phyloP scores from a whole-genome alignment of 2,329 filamentous ascomycete genomes.

The Hypoxylon sp. region DNA sequence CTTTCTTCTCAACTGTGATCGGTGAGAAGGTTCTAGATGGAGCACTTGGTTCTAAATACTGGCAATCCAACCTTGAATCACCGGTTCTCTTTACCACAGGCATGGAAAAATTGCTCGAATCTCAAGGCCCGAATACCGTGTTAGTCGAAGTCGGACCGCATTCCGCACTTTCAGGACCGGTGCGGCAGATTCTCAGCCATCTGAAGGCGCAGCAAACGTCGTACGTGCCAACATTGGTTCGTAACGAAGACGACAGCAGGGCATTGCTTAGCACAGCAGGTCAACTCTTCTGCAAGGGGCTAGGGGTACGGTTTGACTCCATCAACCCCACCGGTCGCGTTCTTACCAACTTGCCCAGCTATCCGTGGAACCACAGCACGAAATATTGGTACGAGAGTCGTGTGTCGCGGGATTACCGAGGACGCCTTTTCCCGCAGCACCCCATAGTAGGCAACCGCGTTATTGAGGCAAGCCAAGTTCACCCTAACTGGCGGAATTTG shows the following conservation, averaged over 20 bases:
- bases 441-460: not conserved
- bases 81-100: not conserved
- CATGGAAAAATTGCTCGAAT: not conserved
- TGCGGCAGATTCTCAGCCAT: not conserved
- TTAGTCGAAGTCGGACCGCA: not conserved
- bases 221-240: not conserved
- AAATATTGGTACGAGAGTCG: constrained; percentile 46
- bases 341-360: constrained; percentile 48
- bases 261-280: not conserved
- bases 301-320: not conserved
- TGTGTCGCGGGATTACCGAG: constrained; percentile 45
- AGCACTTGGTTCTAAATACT: not conserved
- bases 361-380: constrained; percentile 46
- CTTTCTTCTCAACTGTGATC: not conserved
- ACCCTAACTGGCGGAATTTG: constrained; percentile 26
- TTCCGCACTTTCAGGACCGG: not conserved
- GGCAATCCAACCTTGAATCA: not conserved
- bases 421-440: constrained; percentile 30
- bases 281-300: not conserved
- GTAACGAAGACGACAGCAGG: not conserved
- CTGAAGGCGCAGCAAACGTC: not conserved
- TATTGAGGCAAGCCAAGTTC: not conserved
- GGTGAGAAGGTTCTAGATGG: not conserved
- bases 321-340: not conserved
- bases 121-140: not conserved